Base-by-base conservation (phyloP, 1,284 basidiomycete species). In the Bondarzewia mesenterica region DNA sequence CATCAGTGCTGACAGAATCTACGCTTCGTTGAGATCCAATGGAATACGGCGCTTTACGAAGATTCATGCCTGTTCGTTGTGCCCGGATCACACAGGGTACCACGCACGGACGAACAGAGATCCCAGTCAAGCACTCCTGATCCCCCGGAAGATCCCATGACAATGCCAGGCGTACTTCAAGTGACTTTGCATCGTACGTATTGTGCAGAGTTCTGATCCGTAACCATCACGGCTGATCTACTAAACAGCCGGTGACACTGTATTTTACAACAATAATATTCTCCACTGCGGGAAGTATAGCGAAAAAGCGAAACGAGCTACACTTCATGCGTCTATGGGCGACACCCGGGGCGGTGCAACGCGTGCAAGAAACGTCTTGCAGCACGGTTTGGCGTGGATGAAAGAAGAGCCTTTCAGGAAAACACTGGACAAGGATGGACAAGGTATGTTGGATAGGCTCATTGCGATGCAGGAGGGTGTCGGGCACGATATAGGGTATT, bases 191-290 rank as follows among this genome's bases (percentile, higher is more conserved):
- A 82, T 59, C 74, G 84, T 80, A 58, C 50, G 78, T 64, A n/a
- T 2, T 32, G 29, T 32, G 29, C n/a, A 6, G 29, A 12, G 4
- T 32, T 32, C 29, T 32, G 10, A 32, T n/a, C n/a, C 29, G 5
- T 32, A n/a, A 32, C 29, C n/a, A 12, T 32, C 4, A 32, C n/a
- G n/a, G n/a, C n/a, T n/a, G n/a, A n/a, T n/a, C n/a, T n/a, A 12
- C 2, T 18, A 14, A 5, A n/a, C 52, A 76, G 73, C 72, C 1
- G 88, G 89, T 0, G 83, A 92, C 54, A 85, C 83, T 0, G 84
- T 85, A 12, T 90, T 90, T 63, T 91, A 91, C 63, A 88, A 89
- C 60, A 82, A 78, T 58, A 87, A 91, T 58, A 86, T 91, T 53
- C 67, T 91, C 25, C 86, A 90, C 57, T 84, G 82, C 48, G 85